phyloP scores from a whole-genome alignment of 306 rosid species.

The Dryas octopetala region DNA sequence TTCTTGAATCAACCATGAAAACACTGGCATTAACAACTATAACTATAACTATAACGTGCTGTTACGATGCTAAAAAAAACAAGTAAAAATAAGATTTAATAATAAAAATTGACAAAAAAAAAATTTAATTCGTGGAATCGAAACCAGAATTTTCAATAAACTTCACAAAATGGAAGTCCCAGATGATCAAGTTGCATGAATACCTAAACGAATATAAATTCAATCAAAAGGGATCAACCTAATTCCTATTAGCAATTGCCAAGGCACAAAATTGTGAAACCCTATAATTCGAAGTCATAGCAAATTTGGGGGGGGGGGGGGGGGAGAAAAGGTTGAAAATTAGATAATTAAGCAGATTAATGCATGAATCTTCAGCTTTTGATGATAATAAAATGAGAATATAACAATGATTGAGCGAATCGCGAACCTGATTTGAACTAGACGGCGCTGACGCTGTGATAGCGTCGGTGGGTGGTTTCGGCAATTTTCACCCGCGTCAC shows the following conservation, averaged over 20 bases:
- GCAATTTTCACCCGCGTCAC: slow-evolving; percentile 43
- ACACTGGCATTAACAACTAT: neutral
- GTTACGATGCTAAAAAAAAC: neutral
- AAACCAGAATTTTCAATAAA: neutral
- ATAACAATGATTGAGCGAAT: slow-evolving; percentile 12
- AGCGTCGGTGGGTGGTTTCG: slow-evolving; percentile 48
- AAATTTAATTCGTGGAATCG: neutral
- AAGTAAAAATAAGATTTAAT: neutral
- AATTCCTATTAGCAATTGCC: neutral
- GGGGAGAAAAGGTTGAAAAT: neutral
- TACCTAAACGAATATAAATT: neutral
- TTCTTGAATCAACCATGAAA: slow-evolving; percentile 17
- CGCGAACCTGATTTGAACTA: slow-evolving; percentile 69
- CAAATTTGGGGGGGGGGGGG: neutral
- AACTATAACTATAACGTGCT: neutral
- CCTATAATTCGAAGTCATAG: slow-evolving; percentile 10
- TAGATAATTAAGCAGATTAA: slow-evolving; percentile 6
- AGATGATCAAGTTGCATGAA: neutral
- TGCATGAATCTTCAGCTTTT: neutral
- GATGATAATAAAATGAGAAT: neutral
- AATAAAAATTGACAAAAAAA: neutral
- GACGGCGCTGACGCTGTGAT: slow-evolving; percentile 35
- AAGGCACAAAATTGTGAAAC: neutral
- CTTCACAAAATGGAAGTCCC: neutral
- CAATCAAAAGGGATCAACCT: neutral